Evolutionary conservation across 257 asterid species (phyloP), one percentile per base, ranked within the genome.

Genomic region (Galeopsis tetrahit): DNA sequence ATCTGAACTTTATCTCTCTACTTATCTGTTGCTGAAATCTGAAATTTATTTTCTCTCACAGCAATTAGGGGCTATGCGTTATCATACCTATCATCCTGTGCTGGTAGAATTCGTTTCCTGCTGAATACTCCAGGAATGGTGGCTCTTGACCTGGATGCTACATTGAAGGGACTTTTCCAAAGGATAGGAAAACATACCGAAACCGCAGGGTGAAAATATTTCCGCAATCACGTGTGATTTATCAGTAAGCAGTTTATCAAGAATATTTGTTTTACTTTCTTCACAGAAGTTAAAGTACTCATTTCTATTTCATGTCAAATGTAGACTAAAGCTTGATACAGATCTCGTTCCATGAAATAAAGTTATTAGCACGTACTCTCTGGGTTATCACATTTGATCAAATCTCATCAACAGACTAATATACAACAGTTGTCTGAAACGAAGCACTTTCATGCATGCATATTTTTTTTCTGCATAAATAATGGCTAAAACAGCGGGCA

Each of bases 51-150:
- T 36, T 61, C 67, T 80, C 81, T 67, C 82, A 63, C 96, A 95
- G 99, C 99, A 51, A 90, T 95, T 82, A 84, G 97, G 85, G 99
- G 99, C 78, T 92, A 95, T 73, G 99, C 99, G 40, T 88, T 92
- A 71, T 95, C 98, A 59, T 90, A 90, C 84, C 92, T 95, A 67
- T 89, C 97, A 76, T 89, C 98, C 67, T 92, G 97, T 82, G 98
- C 97, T 78, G 93, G 98, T 78, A 86, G 99, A 90, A 88, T 95
- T 80, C 93, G 98, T 65, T 91, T 95, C 91, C 85, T 95, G 79
- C 89, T 95, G 86, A 92, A 95, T 55, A 92, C 98, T 40, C 99
- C 99, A 5, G 99, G 99, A 79, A 95, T 95, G 99, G 93, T 95
- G 75, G 99, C 99, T 78, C 99, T 95, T 75, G 98, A 95, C 81